These are phyloP conservation scores for Yarrowia deformans DNA, from an alignment of 805 yeast species.

Conservation along the genomic window DNA sequence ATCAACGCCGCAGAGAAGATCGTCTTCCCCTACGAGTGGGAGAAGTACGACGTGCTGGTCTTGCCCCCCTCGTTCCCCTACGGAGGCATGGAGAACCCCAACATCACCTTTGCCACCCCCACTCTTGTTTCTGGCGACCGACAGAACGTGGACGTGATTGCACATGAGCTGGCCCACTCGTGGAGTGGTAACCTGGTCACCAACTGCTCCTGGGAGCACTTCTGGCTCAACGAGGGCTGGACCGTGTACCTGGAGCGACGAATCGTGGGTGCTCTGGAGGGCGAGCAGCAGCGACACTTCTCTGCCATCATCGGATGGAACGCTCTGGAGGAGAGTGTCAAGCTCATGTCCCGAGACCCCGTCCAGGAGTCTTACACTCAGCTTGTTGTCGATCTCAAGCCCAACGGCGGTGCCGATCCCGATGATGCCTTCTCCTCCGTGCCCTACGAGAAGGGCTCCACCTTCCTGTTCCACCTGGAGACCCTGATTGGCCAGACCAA, in stretches of 20 bases:
- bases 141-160: slow-evolving; percentile 86
- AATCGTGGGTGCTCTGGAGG: slow-evolving; percentile 78
- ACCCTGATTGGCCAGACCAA: slow-evolving; percentile 58
- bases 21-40: slow-evolving; percentile 85
- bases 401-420: slow-evolving; percentile 68
- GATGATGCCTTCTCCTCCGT: slow-evolving; percentile 89
- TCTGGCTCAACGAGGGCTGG: slow-evolving; percentile 97
- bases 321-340: slow-evolving; percentile 70
- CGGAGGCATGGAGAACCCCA: slow-evolving; percentile 96
- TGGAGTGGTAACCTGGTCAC: slow-evolving; percentile 94
- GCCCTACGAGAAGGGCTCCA: slow-evolving; percentile 91
- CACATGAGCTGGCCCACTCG: slow-evolving; percentile 91
- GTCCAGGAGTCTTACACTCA: slow-evolving; percentile 57
- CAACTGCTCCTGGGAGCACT: slow-evolving; percentile 90
- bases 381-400: slow-evolving; percentile 72
- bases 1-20: slow-evolving; percentile 77
- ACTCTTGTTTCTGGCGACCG: slow-evolving; percentile 85
- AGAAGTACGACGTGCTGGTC: slow-evolving; percentile 77
- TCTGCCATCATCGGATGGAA: slow-evolving; percentile 89
- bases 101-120: slow-evolving; percentile 89
- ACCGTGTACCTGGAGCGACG: slow-evolving; percentile 90
- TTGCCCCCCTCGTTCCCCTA: slow-evolving; percentile 82
- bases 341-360: slow-evolving; percentile 39
- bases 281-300: slow-evolving; percentile 79
- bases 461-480: slow-evolving; percentile 77